These are phyloP conservation scores for Boletus coccyginus DNA, from an alignment of 768 basidiomycete genomes.

Conservation along the genomic window DNA sequence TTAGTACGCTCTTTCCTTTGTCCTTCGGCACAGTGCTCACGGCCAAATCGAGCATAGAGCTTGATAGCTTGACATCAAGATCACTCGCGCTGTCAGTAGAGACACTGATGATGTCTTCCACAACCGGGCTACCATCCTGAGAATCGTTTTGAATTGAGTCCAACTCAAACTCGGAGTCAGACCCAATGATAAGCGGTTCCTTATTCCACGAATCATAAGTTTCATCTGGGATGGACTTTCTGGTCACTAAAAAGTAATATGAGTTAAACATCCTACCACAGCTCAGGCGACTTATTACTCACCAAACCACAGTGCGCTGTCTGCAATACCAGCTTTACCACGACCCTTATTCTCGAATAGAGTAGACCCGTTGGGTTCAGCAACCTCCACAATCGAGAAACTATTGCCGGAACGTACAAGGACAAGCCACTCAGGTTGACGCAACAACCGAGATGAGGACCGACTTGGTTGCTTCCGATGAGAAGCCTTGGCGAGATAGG, in stretches of 20 bases:
- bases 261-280: neutral
- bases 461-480: too few species aligned
- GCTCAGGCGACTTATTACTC: neutral
- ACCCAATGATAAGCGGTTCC: neutral
- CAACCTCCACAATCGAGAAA: neutral
- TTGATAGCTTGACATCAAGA: too few species aligned
- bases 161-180: neutral
- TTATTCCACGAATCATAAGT: neutral
- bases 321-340: neutral
- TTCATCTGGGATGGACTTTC: neutral
- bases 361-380: neutral
- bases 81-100: too few species aligned
- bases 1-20: too few species aligned
- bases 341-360: neutral
- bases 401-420: accelerated
- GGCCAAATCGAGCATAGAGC: too few species aligned
- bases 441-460: too few species aligned
- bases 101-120: too few species aligned
- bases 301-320: neutral
- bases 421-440: too few species aligned
- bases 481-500: too few species aligned
- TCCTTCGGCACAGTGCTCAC: too few species aligned
- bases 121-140: too few species aligned
- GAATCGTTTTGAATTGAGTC: too few species aligned
- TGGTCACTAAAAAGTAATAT: neutral